phyloP scores from a whole-genome alignment of 306 rosid genomes.

The Cicer bijugum region DNA sequence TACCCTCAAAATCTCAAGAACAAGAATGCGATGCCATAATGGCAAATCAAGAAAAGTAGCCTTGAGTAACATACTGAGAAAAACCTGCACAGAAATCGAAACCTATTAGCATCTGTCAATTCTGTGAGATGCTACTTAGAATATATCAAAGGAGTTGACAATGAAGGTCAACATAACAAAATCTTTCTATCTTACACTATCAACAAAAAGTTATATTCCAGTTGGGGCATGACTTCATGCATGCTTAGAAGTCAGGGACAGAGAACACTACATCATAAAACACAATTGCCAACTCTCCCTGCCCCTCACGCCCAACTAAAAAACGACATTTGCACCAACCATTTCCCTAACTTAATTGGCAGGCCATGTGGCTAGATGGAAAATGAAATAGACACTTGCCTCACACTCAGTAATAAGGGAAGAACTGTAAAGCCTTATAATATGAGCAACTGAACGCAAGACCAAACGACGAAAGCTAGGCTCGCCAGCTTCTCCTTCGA shows the following conservation, averaged over 20 bases:
- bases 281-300: slow-evolving; percentile 28
- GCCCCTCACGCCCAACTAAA: slow-evolving; percentile 5
- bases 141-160: slow-evolving; percentile 3
- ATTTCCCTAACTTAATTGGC: slow-evolving; percentile 31
- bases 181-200: slow-evolving; percentile 30
- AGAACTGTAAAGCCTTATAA: slow-evolving; percentile 93
- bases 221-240: slow-evolving; percentile 24
- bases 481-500: slow-evolving; percentile 97
- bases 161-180: slow-evolving; percentile 20
- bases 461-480: slow-evolving; percentile 93
- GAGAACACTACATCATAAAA: not conserved
- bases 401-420: slow-evolving; percentile 95
- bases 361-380: slow-evolving; percentile 30
- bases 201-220: slow-evolving; percentile 1
- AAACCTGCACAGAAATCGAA: slow-evolving; percentile 66
- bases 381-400: slow-evolving; percentile 60
- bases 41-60: slow-evolving; percentile 93
- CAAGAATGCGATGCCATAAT: slow-evolving; percentile 98
- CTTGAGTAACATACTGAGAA: slow-evolving; percentile 96
- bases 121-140: slow-evolving; percentile 13
- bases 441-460: slow-evolving; percentile 98
- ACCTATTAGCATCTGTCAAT: slow-evolving; percentile 23
- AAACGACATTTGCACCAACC: slow-evolving; percentile 23
- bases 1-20: slow-evolving; percentile 98
- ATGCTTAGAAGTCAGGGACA: not conserved